Percentiles rank a stretch among this genome's conserved stretches.
Conservation (phyloP, 2,329 filamentous ascomycete species). For the Tricladium varicosporioides region DNA sequence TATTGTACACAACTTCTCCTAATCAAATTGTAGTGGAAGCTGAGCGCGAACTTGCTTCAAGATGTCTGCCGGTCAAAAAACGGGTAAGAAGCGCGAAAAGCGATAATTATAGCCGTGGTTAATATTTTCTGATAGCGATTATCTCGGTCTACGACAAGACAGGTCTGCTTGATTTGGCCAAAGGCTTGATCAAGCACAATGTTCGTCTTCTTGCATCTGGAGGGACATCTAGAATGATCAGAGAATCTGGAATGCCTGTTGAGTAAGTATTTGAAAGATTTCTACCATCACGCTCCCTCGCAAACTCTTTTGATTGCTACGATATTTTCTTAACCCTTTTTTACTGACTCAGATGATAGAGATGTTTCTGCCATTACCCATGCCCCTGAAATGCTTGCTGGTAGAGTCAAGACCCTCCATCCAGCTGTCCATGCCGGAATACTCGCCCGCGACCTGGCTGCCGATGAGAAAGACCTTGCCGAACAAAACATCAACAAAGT, state of each 20-base stretch:
- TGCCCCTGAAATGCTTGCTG: conserved; percentile 94
- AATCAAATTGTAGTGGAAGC: neutral
- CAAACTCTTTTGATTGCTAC: neutral
- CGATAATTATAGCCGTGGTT: conserved; percentile 2
- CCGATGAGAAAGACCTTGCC: conserved; percentile 94
- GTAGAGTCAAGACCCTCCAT: conserved; percentile 92
- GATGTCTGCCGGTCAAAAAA: conserved; percentile 24
- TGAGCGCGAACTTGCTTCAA: conserved; percentile 6
- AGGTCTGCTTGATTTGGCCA: conserved; percentile 86
- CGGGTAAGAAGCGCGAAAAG: conserved; percentile 12
- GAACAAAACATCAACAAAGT: conserved; percentile 95
- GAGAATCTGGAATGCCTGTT: conserved; percentile 92
- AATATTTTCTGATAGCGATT: conserved; percentile 60
- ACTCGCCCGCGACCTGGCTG: conserved; percentile 88
- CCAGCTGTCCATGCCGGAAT: conserved; percentile 80
- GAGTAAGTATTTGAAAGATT: conserved; percentile 62
- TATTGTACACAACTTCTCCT: neutral
- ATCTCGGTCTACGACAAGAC: conserved; percentile 99
- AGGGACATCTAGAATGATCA: conserved; percentile 93
- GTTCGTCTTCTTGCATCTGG: conserved; percentile 92
- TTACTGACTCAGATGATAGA: conserved; percentile 44
- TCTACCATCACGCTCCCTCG: neutral
- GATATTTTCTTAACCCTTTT: neutral
- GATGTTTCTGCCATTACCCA: conserved; percentile 97
- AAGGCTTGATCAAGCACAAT: conserved; percentile 84